phyloP scores from a whole-genome alignment of 768 basidiomycete species.

The Trametes cinnabarina region DNA sequence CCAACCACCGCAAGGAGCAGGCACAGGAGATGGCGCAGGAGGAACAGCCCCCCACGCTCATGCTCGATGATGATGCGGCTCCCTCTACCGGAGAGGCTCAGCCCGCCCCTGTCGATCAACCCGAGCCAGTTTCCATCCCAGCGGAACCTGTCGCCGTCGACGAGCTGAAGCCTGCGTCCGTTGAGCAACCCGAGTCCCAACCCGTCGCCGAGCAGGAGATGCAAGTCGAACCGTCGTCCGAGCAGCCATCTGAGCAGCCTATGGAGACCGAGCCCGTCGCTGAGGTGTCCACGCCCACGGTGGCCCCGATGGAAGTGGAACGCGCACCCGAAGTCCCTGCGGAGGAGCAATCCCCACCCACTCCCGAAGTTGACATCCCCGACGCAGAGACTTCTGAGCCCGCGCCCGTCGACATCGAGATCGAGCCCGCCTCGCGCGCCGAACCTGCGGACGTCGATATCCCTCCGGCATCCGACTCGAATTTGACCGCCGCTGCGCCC shows the following conservation, averaged over 20 bases:
- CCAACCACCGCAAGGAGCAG: not conserved
- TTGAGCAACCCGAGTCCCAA: not conserved
- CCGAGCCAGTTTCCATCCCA: no score
- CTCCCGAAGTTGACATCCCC: constrained; percentile 18
- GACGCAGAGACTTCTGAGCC: not conserved
- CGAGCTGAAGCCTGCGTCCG: not conserved
- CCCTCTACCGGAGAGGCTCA: not conserved
- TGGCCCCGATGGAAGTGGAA: constrained; percentile 3
- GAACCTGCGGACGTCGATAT: constrained; percentile 5
- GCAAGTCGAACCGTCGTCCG: not conserved
- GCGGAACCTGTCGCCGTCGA: not conserved
- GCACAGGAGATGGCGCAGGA: not conserved
- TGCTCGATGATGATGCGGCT: not conserved
- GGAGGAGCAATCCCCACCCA: not conserved
- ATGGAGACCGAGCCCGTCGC: constrained; percentile 2
- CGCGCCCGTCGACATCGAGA: constrained; percentile 5
- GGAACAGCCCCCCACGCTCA: not conserved
- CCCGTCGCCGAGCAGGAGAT: not conserved
- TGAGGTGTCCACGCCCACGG: not conserved
- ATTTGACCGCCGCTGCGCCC: not conserved
- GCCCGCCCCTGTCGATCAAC: not conserved
- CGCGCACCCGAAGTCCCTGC: not conserved
- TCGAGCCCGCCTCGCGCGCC: constrained; percentile 10
- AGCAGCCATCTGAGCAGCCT: not conserved
- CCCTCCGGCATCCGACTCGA: not conserved